Conservation (phyloP, 306 rosid genomes). For the Inga oerstediana region DNA sequence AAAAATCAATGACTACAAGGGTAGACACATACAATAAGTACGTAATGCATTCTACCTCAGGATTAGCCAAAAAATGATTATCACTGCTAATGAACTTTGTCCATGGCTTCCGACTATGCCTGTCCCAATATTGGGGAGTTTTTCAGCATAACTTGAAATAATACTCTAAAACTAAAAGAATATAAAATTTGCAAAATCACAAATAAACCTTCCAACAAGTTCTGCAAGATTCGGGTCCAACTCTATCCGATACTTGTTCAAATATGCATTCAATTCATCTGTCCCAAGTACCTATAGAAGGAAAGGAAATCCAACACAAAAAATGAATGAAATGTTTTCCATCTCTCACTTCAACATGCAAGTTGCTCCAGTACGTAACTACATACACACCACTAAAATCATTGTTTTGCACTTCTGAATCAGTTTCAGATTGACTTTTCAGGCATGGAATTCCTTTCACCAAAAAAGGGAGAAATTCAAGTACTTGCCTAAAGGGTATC, state of each 20-base stretch:
- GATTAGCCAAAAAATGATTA: conserved; percentile 83
- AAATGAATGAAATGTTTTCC: conserved; percentile 22
- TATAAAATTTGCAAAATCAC: conserved; percentile 1
- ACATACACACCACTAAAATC: conserved; percentile 6
- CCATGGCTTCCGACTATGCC: conserved; percentile 91
- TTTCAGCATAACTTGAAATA: conserved; percentile 12
- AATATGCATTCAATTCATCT: conserved; percentile 73
- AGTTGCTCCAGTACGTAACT: conserved; percentile 18
- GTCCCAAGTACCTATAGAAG: conserved; percentile 83
- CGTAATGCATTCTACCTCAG: conserved; percentile 63
- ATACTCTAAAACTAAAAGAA: neutral
- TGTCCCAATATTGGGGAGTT: conserved; percentile 32
- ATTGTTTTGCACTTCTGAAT: conserved; percentile 11
- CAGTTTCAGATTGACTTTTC: neutral
- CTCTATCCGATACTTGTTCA: conserved; percentile 81
- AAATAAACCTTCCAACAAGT: conserved; percentile 80
- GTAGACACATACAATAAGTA: neutral
- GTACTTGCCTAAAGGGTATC: neutral
- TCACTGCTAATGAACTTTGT: conserved; percentile 75
- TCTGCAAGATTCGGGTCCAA: conserved; percentile 84
- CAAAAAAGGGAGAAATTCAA: neutral
- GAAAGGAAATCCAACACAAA: conserved; percentile 12
- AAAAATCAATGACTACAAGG: neutral
- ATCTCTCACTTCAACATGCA: conserved; percentile 18
- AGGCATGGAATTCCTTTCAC: neutral